A percentile compares a stretch with the other conserved stretches of the same genome.
These are phyloP conservation scores for Cercospora sesami DNA, from an alignment of 2,329 filamentous ascomycete species.

Conservation along the genomic window DNA sequence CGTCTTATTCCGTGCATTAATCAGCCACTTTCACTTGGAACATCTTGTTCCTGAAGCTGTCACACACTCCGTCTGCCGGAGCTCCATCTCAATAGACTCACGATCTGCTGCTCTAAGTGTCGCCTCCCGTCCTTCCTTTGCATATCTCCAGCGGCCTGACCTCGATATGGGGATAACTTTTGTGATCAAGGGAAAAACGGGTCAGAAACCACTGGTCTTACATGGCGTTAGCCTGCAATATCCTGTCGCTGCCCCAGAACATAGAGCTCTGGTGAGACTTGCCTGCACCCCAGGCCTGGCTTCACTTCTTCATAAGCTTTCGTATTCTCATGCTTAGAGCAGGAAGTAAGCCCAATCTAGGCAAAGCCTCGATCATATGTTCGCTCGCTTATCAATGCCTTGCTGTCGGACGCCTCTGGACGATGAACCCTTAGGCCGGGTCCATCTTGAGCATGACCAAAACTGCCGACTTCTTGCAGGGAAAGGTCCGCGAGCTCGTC, in stretches of 20 bases:
- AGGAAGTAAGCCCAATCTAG: background rate
- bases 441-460: constrained; percentile 4
- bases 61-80: too few relatives aligned
- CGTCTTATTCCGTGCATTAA: too few relatives aligned
- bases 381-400: background rate
- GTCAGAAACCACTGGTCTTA: background rate
- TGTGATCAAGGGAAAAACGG: background rate
- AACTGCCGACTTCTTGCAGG: constrained; percentile 74
- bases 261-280: background rate
- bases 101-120: too few relatives aligned
- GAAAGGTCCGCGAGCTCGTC: constrained; percentile 82
- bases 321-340: background rate
- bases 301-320: background rate
- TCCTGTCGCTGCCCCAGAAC: background rate
- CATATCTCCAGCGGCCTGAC: background rate
- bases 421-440: background rate
- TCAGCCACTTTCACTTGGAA: too few relatives aligned
- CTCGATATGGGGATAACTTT: background rate
- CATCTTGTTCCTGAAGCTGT: too few relatives aligned
- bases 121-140: background rate
- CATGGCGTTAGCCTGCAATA: background rate
- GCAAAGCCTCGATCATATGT: background rate
- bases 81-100: too few relatives aligned
- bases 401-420: background rate
- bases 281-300: background rate